phyloP scores from a whole-genome alignment of 2,329 filamentous ascomycete species.

The Sporothrix sp. region DNA sequence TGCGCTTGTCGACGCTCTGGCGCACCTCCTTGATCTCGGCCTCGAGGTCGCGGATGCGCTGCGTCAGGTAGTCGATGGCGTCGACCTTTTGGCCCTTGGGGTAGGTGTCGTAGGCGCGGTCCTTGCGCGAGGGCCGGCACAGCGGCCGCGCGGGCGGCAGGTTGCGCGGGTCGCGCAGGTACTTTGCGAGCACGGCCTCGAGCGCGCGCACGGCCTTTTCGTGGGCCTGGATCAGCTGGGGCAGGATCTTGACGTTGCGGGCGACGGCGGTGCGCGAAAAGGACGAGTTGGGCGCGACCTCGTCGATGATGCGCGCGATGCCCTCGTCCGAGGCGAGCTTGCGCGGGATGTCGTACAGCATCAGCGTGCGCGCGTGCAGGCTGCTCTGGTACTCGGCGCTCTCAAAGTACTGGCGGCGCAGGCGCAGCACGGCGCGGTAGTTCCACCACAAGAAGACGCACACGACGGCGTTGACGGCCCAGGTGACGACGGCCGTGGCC shows the following conservation, averaged over 20 bases:
- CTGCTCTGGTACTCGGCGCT: conserved; percentile 81
- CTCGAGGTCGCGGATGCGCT: conserved; percentile 75
- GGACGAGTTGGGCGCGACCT: conserved; percentile 66
- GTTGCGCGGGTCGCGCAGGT: conserved; percentile 76
- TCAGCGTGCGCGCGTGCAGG: conserved; percentile 64
- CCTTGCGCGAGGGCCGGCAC: conserved; percentile 72
- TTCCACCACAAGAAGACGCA: conserved; percentile 83
- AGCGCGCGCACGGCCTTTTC: conserved; percentile 70
- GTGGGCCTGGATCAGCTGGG: conserved; percentile 75
- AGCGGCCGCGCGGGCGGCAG: conserved; percentile 67
- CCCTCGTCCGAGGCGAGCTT: conserved; percentile 76
- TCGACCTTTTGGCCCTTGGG: conserved; percentile 69
- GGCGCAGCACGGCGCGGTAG: conserved; percentile 60
- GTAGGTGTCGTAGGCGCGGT: conserved; percentile 55
- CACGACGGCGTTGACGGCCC: conserved; percentile 63
- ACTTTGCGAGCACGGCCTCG: conserved; percentile 76
- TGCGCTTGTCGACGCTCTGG: conserved; percentile 71
- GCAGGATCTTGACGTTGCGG: conserved; percentile 84
- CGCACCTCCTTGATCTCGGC: conserved; percentile 75
- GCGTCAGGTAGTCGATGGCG: conserved; percentile 85
- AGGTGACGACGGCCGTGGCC: conserved; percentile 50
- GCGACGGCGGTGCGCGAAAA: conserved; percentile 75
- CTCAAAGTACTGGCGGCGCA: conserved; percentile 74
- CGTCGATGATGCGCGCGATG: conserved; percentile 71
- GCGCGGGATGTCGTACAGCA: conserved; percentile 75